Conservation (phyloP, 2,329 filamentous ascomycete species). For the Trichoderma arundinaceum region DNA sequence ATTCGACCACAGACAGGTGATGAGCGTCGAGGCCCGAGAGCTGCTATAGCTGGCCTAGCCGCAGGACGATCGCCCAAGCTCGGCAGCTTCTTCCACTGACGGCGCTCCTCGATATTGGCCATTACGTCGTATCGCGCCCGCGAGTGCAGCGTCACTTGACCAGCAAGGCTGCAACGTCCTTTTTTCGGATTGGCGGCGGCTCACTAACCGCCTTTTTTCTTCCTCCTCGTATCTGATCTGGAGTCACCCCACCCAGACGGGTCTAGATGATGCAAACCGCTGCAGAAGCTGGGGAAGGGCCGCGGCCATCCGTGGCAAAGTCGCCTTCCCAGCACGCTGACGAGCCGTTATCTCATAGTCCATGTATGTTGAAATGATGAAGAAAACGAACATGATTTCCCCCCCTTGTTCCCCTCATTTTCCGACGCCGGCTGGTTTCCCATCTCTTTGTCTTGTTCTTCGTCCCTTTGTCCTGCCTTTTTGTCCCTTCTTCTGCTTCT, state of each 20-base stretch:
- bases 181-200: constrained; percentile 29
- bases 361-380: constrained; percentile 24
- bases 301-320: constrained; percentile 22
- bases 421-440: background rate
- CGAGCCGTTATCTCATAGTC: constrained; percentile 19
- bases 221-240: constrained; percentile 29
- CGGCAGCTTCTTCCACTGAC: constrained; percentile 11
- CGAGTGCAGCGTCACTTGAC: constrained; percentile 30
- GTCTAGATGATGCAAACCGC: constrained; percentile 29
- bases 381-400: background rate
- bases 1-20: constrained; percentile 16
- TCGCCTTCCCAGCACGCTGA: constrained; percentile 20
- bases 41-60: constrained; percentile 22
- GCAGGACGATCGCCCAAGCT: constrained; percentile 13
- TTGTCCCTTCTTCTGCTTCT: background rate
- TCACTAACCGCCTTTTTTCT: constrained; percentile 25
- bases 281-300: constrained; percentile 29
- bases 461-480: background rate
- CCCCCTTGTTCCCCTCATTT: background rate
- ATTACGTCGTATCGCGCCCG: constrained; percentile 28
- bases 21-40: constrained; percentile 7
- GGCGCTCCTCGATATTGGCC: constrained; percentile 8
- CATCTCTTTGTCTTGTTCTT: background rate
- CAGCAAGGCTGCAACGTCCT: constrained; percentile 29
- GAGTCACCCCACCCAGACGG: constrained; percentile 28